phyloP scores from a whole-genome alignment of 768 basidiomycete genomes.

The Cubamyces lactineus region DNA sequence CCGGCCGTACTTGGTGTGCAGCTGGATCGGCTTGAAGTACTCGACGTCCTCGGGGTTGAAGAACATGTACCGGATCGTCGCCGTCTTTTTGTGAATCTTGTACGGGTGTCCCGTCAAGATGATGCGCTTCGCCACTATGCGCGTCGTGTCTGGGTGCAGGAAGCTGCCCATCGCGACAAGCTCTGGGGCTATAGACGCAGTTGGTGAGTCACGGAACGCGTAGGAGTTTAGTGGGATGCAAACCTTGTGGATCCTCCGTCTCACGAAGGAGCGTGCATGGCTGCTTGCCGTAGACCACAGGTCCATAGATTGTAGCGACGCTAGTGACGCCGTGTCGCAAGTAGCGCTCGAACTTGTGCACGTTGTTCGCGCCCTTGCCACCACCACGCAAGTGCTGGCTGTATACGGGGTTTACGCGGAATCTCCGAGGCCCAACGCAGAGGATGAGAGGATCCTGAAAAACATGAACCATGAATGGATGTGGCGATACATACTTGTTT shows the following conservation, averaged over 20 bases:
- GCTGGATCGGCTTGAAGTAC: slow-evolving; percentile 92
- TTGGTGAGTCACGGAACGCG: background rate
- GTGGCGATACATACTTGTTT: background rate
- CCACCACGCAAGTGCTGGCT: slow-evolving; percentile 92
- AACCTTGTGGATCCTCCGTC: slow-evolving; percentile 67
- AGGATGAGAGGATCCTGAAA: slow-evolving; percentile 83
- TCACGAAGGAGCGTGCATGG: slow-evolving; percentile 80
- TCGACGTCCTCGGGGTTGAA: slow-evolving; percentile 92
- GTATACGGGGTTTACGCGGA: slow-evolving; percentile 85
- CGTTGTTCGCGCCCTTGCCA: slow-evolving; percentile 91
- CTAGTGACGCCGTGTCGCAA: slow-evolving; percentile 78
- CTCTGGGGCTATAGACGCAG: slow-evolving; percentile 56
- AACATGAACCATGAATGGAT: background rate
- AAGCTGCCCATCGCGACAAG: slow-evolving; percentile 92
- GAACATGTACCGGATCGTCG: slow-evolving; percentile 98
- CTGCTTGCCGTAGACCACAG: slow-evolving; percentile 84
- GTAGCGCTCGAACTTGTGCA: slow-evolving; percentile 95
- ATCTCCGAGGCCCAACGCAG: slow-evolving; percentile 85
- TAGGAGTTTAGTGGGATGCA: slow-evolving; percentile 21
- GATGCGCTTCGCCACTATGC: slow-evolving; percentile 92
- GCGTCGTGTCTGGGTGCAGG: slow-evolving; percentile 86
- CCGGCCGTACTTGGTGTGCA: slow-evolving; percentile 90
- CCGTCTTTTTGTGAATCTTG: slow-evolving; percentile 96
- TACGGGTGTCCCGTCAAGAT: slow-evolving; percentile 95
- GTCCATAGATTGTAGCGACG: slow-evolving; percentile 89